phyloP scores from a whole-genome alignment of 2,329 filamentous ascomycete genomes.

The Exophiala alcalophila region DNA sequence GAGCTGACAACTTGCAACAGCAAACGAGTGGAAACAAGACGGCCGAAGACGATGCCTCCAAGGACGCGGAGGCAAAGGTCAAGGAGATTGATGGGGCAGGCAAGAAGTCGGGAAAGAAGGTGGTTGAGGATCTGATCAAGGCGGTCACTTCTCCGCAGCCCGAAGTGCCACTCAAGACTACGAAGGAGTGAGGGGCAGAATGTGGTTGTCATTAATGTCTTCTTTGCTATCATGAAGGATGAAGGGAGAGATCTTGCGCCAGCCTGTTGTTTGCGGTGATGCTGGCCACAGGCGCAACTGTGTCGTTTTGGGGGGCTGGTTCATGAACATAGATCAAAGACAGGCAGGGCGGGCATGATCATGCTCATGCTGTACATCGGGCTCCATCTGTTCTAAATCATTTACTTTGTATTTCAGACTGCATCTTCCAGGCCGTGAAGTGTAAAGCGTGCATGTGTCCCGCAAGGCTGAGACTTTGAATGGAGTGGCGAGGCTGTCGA shows the following conservation, averaged over 20 bases:
- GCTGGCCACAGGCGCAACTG: neutral
- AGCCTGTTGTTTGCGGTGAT: constrained; percentile 1
- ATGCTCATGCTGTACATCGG: neutral
- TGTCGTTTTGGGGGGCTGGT: neutral
- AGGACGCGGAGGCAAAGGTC: constrained; percentile 77
- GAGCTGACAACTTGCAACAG: constrained; percentile 47
- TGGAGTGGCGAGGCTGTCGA: too few species aligned
- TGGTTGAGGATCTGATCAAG: constrained; percentile 76
- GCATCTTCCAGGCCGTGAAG: too few species aligned
- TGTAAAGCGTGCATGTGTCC: too few species aligned
- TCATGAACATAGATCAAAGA: constrained; percentile 6
- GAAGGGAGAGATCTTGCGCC: too few species aligned
- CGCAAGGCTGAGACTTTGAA: too few species aligned
- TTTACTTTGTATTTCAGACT: too few species aligned
- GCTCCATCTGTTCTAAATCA: too few species aligned
- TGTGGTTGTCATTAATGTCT: neutral
- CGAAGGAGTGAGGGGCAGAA: constrained; percentile 21
- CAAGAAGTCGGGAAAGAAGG: constrained; percentile 72
- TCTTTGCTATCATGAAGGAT: neutral
- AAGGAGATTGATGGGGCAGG: constrained; percentile 78
- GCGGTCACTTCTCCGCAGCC: constrained; percentile 85
- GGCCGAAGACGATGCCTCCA: constrained; percentile 73
- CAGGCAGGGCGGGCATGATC: too few species aligned
- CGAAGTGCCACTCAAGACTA: constrained; percentile 52
- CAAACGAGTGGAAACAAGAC: constrained; percentile 88